phyloP scores from a whole-genome alignment of 2,329 filamentous ascomycete species.

The Cercospora sp. region DNA sequence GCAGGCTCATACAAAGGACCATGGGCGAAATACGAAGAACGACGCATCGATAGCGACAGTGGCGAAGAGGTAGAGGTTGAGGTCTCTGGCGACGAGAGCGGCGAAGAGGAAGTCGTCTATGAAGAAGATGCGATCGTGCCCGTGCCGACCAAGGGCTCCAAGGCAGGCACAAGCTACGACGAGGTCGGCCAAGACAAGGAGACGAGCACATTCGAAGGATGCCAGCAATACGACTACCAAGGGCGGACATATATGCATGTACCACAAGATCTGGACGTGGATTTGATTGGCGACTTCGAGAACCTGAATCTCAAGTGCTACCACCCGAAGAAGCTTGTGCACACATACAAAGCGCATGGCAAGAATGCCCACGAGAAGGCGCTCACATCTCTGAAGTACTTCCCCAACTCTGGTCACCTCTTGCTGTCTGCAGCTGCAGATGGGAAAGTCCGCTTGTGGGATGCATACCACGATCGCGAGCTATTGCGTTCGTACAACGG shows the following conservation, averaged over 20 bases:
- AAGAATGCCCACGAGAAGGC: conserved; percentile 62
- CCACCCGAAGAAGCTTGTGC: conserved; percentile 89
- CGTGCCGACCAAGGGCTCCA: conserved; percentile 50
- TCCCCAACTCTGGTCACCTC: conserved; percentile 83
- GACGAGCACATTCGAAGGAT: conserved; percentile 83
- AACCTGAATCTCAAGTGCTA: conserved; percentile 61
- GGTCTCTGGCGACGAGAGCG: conserved; percentile 68
- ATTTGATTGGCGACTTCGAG: conserved; percentile 74
- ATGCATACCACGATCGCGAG: conserved; percentile 86
- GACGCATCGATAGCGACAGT: conserved; percentile 71
- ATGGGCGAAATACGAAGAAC: conserved; percentile 81
- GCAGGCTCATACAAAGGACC: conserved; percentile 88
- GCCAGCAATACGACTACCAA: conserved; percentile 84
- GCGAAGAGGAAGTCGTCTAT: conserved; percentile 74
- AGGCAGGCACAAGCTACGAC: conserved; percentile 56
- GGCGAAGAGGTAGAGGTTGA: conserved; percentile 69
- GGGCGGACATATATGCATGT: conserved; percentile 97
- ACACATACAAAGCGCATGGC: conserved; percentile 75
- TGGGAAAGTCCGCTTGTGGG: conserved; percentile 88
- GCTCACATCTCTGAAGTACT: conserved; percentile 85
- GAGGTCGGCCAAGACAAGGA: conserved; percentile 57
- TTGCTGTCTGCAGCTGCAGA: conserved; percentile 89
- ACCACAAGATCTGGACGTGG: conserved; percentile 83
- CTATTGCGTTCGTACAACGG: conserved; percentile 88
- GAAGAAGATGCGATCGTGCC: conserved; percentile 71